Percentiles rank a stretch among this genome's conserved stretches.
phyloP scores from a whole-genome alignment of 2,329 filamentous ascomycete genomes.

The Diplodia corticola region DNA sequence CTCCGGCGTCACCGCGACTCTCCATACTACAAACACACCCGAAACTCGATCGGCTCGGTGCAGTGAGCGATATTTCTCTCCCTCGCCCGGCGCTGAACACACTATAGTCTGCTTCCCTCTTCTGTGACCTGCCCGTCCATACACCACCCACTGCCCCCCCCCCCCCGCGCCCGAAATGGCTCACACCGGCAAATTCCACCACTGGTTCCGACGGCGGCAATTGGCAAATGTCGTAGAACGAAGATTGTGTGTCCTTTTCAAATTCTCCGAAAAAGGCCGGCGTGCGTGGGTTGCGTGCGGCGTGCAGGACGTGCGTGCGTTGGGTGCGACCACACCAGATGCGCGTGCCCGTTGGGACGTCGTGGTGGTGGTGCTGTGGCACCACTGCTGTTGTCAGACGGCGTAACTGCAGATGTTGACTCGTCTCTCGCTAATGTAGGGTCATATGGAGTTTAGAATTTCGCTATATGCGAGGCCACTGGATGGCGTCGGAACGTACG shows the following conservation, averaged over 20 bases:
- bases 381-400: background rate
- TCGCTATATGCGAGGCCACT: no score
- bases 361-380: background rate
- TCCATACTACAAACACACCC: no score
- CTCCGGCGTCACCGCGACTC: no score
- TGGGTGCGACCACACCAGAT: background rate
- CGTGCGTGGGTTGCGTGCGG: background rate
- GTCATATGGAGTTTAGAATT: background rate
- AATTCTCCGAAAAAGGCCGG: background rate
- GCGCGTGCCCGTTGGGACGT: background rate
- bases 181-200: background rate
- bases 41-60: no score
- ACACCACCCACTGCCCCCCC: no score
- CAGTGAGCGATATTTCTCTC: no score
- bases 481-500: no score
- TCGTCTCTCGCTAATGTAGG: background rate
- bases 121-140: no score
- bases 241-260: background rate
- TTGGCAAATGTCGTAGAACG: background rate
- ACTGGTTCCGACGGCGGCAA: background rate
- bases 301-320: no score
- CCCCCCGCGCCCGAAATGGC: no score
- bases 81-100: no score
- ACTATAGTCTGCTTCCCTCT: no score
- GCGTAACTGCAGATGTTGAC: background rate